phyloP scores from a whole-genome alignment of 768 basidiomycete genomes.

The Kondoa malvinella region DNA sequence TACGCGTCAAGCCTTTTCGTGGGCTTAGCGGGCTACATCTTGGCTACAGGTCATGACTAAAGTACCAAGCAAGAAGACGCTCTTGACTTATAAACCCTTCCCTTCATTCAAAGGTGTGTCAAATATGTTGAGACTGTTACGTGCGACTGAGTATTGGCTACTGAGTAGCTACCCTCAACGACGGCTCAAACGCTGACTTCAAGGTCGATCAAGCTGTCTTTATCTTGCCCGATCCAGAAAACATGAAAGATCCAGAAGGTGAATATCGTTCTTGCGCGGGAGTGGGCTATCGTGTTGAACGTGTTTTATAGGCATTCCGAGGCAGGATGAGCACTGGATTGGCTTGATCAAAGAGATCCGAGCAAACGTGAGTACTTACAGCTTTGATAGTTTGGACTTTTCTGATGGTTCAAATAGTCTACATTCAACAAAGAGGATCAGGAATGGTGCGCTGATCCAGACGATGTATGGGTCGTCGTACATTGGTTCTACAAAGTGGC shows the following conservation, averaged over 20 bases:
- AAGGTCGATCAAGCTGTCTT: conserved; percentile 5
- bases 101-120: conserved; percentile 3
- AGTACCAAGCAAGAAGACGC: background rate
- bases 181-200: background rate
- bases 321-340: conserved; percentile 4
- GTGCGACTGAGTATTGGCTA: too few relatives aligned
- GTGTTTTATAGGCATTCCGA: background rate
- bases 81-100: conserved; percentile 1
- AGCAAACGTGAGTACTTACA: background rate
- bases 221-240: conserved; percentile 1
- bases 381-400: background rate
- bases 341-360: conserved; percentile 7
- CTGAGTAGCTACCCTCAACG: background rate
- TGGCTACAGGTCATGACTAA: background rate
- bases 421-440: background rate
- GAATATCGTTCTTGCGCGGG: background rate
- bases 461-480: conserved; percentile 4
- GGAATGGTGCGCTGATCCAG: conserved; percentile 2
- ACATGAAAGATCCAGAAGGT: background rate
- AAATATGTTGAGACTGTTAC: background rate
- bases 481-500: background rate
- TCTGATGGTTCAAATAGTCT: background rate
- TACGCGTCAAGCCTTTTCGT: background rate
- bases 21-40: background rate
- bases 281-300: background rate